phyloP scores from a whole-genome alignment of 2,329 filamentous ascomycete genomes.

The Fusarium newnesense region DNA sequence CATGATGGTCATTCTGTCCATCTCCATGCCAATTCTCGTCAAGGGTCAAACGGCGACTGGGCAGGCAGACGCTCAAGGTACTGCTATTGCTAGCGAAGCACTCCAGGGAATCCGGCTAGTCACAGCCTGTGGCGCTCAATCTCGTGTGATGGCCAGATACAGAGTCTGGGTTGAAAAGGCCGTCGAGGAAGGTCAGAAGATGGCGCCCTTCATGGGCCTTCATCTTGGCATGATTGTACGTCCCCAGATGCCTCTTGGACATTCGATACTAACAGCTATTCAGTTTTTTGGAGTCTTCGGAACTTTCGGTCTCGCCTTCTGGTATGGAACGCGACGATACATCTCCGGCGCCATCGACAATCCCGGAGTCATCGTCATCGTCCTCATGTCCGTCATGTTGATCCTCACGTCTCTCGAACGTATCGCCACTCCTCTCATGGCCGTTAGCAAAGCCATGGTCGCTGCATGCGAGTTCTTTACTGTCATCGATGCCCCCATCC shows the following conservation, averaged over 20 bases:
- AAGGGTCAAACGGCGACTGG: conserved; percentile 33
- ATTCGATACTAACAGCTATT: not conserved
- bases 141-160: conserved; percentile 51
- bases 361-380: conserved; percentile 52
- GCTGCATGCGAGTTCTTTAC: conserved; percentile 46
- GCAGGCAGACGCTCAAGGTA: conserved; percentile 48
- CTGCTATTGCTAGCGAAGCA: conserved; percentile 56
- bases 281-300: conserved; percentile 49
- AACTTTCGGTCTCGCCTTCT: conserved; percentile 55
- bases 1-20: conserved; percentile 46
- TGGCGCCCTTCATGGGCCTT: conserved; percentile 36
- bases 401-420: conserved; percentile 49
- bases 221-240: conserved; percentile 34
- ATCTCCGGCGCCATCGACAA: conserved; percentile 47
- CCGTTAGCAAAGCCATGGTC: conserved; percentile 45
- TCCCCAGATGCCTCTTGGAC: fast-evolving
- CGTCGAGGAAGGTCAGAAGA: conserved; percentile 48
- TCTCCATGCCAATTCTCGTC: conserved; percentile 41
- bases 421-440: conserved; percentile 53
- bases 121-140: conserved; percentile 57
- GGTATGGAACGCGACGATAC: conserved; percentile 55
- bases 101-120: conserved; percentile 55
- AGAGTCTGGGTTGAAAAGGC: conserved; percentile 52
- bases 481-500: conserved; percentile 44
- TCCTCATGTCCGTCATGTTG: conserved; percentile 53